Percentiles rank a stretch among this genome's conserved stretches.
Conservation (phyloP, 495 filamentous ascomycete species). For the Aspergillus hancockii region DNA sequence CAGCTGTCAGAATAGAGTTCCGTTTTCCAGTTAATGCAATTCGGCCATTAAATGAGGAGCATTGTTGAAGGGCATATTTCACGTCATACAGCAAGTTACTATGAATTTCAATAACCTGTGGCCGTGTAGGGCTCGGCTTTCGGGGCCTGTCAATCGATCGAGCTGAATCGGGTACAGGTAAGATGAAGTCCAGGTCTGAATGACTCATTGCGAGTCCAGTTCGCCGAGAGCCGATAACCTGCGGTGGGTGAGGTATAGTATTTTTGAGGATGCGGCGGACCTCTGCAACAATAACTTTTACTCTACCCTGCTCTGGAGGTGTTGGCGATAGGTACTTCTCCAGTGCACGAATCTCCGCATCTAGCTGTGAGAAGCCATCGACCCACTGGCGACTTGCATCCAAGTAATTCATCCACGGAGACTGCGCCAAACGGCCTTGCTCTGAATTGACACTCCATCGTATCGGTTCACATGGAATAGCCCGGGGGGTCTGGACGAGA, state of each 20-base stretch:
- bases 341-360: constrained; percentile 49
- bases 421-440: constrained; percentile 19
- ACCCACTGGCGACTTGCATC: constrained; percentile 3
- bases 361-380: constrained; percentile 31
- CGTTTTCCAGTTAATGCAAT: constrained; percentile 19
- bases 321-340: constrained; percentile 44
- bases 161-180: constrained; percentile 28
- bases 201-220: constrained; percentile 53
- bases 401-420: constrained; percentile 36
- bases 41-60: constrained; percentile 12
- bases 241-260: constrained; percentile 28
- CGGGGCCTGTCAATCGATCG: constrained; percentile 23
- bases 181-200: constrained; percentile 53
- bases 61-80: constrained; percentile 19
- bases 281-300: constrained; percentile 29
- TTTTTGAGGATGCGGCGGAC: constrained; percentile 24
- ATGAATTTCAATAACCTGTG: constrained; percentile 27
- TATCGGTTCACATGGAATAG: constrained; percentile 3
- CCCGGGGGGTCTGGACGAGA: not conserved
- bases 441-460: constrained; percentile 20
- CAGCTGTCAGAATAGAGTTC: constrained; percentile 28
- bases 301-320: constrained; percentile 29
- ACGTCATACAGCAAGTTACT: constrained; percentile 26
- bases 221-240: constrained; percentile 51
- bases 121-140: constrained; percentile 35